A percentile compares a stretch with the other conserved stretches of the same genome.
Conservation (phyloP, 768 basidiomycete species). For the Gloeopeniophorella convolvens region DNA sequence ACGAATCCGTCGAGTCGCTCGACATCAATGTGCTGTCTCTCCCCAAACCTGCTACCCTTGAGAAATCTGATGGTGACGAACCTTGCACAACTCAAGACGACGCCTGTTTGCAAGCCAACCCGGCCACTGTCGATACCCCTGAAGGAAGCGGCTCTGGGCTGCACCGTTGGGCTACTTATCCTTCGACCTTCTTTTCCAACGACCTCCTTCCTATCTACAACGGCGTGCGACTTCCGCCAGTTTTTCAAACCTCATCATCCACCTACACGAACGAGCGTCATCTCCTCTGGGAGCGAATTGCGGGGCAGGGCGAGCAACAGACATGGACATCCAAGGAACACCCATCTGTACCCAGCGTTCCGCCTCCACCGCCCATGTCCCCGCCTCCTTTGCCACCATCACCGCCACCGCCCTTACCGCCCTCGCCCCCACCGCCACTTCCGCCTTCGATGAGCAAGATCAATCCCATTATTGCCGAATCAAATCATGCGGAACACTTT, state of each 20-base stretch:
- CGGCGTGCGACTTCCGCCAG: constrained; percentile 23
- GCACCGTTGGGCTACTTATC: constrained; percentile 59
- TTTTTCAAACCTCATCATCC: neutral
- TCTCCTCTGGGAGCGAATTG: constrained; percentile 6
- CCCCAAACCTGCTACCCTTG: neutral
- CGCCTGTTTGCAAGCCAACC: no score
- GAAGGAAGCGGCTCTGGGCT: neutral
- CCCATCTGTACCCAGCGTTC: neutral
- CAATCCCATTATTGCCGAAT: no score
- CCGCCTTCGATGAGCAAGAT: no score
- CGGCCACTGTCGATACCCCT: neutral
- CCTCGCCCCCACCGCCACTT: neutral
- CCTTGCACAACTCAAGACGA: no score
- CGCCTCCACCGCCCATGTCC: constrained; percentile 9
- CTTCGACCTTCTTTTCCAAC: constrained; percentile 52
- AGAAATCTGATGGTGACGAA: constrained; percentile 4
- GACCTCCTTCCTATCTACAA: constrained; percentile 48
- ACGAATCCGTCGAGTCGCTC: constrained; percentile 12
- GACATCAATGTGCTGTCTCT: neutral
- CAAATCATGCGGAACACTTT: no score
- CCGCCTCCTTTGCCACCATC: no score
- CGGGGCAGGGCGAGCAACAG: neutral
- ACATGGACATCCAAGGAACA: neutral
- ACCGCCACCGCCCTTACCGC: constrained; percentile 5
- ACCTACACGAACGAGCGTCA: constrained; percentile 7